A percentile compares a stretch with the other conserved stretches of the same genome.
Conservation (phyloP, 805 yeast species). For the Nakazawaea ambrosiae region DNA sequence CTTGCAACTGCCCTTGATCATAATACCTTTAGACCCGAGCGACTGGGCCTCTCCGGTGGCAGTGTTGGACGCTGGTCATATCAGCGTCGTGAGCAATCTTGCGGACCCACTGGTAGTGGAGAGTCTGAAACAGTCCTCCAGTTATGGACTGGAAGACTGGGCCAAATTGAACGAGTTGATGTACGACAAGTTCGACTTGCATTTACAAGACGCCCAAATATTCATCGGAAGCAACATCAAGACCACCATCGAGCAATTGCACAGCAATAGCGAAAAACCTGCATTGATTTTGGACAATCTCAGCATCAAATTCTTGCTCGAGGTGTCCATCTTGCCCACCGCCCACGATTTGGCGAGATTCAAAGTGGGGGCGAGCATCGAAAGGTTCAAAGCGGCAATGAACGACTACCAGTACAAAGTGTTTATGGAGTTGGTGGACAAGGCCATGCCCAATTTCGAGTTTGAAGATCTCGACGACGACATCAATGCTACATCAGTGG, state of each 20-base stretch:
- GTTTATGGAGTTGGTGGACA: slow-evolving; percentile 69
- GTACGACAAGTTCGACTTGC: slow-evolving; percentile 82
- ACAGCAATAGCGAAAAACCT: slow-evolving; percentile 35
- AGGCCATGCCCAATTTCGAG: slow-evolving; percentile 52
- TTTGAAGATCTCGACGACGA: slow-evolving; percentile 24
- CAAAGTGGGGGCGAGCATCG: slow-evolving; percentile 71
- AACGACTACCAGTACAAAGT: slow-evolving; percentile 90
- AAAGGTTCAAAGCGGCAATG: slow-evolving; percentile 60
- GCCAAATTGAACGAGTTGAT: slow-evolving; percentile 64
- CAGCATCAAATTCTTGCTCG: slow-evolving; percentile 66
- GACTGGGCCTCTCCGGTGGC: slow-evolving; percentile 84
- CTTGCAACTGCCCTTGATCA: slow-evolving; percentile 87
- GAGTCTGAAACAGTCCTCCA: background rate
- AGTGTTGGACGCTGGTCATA: slow-evolving; percentile 92
- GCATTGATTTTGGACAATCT: slow-evolving; percentile 70
- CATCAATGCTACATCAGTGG: slow-evolving; percentile 4
- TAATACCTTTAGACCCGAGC: slow-evolving; percentile 75
- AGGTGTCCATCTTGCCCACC: slow-evolving; percentile 78
- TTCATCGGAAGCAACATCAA: slow-evolving; percentile 79
- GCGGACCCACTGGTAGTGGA: slow-evolving; percentile 34
- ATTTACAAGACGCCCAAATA: slow-evolving; percentile 79
- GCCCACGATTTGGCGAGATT: slow-evolving; percentile 68
- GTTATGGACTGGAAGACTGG: slow-evolving; percentile 55
- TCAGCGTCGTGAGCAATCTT: slow-evolving; percentile 74
- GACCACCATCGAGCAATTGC: slow-evolving; percentile 69